Percentiles rank a stretch among this genome's conserved stretches.
phyloP scores from a whole-genome alignment of 108 stramenopile species.

The Pseudonitzschia pungens region DNA sequence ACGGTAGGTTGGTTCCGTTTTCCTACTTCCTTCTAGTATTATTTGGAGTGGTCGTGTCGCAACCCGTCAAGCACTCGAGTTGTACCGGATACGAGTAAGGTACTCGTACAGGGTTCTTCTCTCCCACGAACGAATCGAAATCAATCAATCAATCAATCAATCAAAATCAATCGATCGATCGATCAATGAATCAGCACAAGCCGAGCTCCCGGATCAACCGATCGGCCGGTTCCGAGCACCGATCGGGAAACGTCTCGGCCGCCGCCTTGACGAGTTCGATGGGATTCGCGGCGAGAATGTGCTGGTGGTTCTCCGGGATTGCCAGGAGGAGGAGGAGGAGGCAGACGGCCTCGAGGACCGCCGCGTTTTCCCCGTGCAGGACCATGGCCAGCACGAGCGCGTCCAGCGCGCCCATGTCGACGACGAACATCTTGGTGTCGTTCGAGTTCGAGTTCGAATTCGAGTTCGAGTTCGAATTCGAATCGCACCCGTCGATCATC shows the following conservation, averaged over 20 bases:
- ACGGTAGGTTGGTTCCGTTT: too few relatives aligned
- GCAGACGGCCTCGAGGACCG: constrained; percentile 58
- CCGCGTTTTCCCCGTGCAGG: constrained; percentile 49
- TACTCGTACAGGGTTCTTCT: too few relatives aligned
- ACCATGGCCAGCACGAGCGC: constrained; percentile 79
- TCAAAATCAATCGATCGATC: too few relatives aligned
- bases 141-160: too few relatives aligned
- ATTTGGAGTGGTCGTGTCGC: too few relatives aligned
- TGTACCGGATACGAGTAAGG: too few relatives aligned
- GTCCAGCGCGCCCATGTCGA: constrained; percentile 64
- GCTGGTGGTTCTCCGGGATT: constrained; percentile 47
- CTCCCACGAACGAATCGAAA: too few relatives aligned
- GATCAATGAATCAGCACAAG: too few relatives aligned
- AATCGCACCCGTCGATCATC: too few relatives aligned
- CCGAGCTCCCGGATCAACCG: neutral
- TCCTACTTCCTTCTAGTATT: too few relatives aligned
- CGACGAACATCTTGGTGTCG: constrained; percentile 56
- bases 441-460: neutral
- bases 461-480: neutral
- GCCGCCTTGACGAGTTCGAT: constrained; percentile 50
- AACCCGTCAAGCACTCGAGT: too few relatives aligned
- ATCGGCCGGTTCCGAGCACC: constrained; percentile 46
- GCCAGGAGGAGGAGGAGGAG: constrained; percentile 48
- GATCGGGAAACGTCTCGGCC: constrained; percentile 48
- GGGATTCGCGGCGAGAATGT: constrained; percentile 60